phyloP scores from a whole-genome alignment of 2,329 filamentous ascomycete species.

The Ophiobolus disseminans region DNA sequence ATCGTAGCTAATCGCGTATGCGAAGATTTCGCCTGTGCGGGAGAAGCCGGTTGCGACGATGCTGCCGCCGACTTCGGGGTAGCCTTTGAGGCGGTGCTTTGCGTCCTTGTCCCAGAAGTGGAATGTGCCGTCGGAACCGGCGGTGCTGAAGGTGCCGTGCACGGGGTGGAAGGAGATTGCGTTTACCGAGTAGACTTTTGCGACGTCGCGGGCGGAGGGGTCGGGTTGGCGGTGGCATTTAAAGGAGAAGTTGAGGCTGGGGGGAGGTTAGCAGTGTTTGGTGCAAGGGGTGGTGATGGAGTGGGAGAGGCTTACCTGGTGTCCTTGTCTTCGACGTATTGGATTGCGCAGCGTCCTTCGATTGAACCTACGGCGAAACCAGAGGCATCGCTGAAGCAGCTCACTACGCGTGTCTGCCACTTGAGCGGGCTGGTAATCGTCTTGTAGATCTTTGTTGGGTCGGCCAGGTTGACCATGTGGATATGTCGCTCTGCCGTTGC shows the following conservation, averaged over 20 bases:
- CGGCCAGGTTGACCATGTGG: constrained; percentile 89
- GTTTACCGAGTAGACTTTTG: constrained; percentile 94
- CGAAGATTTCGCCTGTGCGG: constrained; percentile 70
- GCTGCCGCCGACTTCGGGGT: constrained; percentile 67
- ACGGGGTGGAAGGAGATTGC: constrained; percentile 96
- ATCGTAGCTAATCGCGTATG: constrained; percentile 85
- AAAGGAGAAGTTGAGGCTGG: constrained; percentile 90
- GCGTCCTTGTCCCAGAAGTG: constrained; percentile 84
- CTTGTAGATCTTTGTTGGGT: constrained; percentile 93
- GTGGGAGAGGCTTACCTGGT: constrained; percentile 56
- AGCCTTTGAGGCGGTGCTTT: constrained; percentile 69
- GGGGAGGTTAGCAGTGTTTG: constrained; percentile 18
- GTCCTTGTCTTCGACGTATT: constrained; percentile 98
- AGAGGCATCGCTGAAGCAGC: constrained; percentile 89
- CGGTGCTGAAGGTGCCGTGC: constrained; percentile 98
- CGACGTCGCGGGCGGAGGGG: constrained; percentile 67
- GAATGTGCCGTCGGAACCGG: constrained; percentile 94
- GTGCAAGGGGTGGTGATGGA: background rate
- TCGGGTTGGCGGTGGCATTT: constrained; percentile 93
- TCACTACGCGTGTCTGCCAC: constrained; percentile 96
- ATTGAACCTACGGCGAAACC: constrained; percentile 97
- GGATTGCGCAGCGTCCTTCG: constrained; percentile 95
- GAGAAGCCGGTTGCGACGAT: constrained; percentile 95
- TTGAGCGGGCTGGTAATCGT: constrained; percentile 94
- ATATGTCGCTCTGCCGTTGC: constrained; percentile 96